Percentiles rank a stretch among this genome's conserved stretches.
Conservation (phyloP, 306 rosid species). For the Psophocarpus tetragonolobus region DNA sequence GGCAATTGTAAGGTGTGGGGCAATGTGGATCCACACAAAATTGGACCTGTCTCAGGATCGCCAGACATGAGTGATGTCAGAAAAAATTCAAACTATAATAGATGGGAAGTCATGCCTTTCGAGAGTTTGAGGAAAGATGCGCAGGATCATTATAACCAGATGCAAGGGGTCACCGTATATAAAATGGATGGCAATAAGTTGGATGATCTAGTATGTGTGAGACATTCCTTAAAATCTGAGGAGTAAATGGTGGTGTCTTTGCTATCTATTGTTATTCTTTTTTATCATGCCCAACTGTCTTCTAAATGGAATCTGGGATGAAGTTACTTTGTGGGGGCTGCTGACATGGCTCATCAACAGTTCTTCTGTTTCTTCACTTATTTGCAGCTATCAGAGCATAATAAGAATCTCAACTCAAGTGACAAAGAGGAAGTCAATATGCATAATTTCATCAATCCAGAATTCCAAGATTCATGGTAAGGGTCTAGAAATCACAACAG, state of each 20-base stretch:
- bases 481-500: slow-evolving; percentile 25
- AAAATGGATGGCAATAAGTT: slow-evolving; percentile 96
- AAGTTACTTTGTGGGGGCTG: slow-evolving; percentile 31
- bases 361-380: slow-evolving; percentile 17
- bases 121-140: slow-evolving; percentile 82
- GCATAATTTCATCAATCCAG: slow-evolving; percentile 24
- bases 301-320: slow-evolving; percentile 27
- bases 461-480: slow-evolving; percentile 17
- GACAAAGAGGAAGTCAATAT: slow-evolving; percentile 19
- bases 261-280: slow-evolving; percentile 20
- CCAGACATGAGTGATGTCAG: slow-evolving; percentile 85
- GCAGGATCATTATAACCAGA: slow-evolving; percentile 64
- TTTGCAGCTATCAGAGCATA: slow-evolving; percentile 20
- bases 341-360: background rate
- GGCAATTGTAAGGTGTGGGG: slow-evolving; percentile 94
- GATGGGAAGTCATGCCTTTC: slow-evolving; percentile 90
- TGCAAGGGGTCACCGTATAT: slow-evolving; percentile 84
- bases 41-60: slow-evolving; percentile 83
- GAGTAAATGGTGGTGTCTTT: slow-evolving; percentile 36
- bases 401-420: slow-evolving; percentile 22
- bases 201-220: slow-evolving; percentile 96
- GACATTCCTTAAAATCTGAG: slow-evolving; percentile 63
- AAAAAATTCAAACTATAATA: slow-evolving; percentile 68
- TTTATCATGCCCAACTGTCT: slow-evolving; percentile 16
- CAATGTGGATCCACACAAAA: slow-evolving; percentile 61